These are phyloP conservation scores for Ilex aquifolium DNA, from an alignment of 257 asterid species.

Conservation along the genomic window DNA sequence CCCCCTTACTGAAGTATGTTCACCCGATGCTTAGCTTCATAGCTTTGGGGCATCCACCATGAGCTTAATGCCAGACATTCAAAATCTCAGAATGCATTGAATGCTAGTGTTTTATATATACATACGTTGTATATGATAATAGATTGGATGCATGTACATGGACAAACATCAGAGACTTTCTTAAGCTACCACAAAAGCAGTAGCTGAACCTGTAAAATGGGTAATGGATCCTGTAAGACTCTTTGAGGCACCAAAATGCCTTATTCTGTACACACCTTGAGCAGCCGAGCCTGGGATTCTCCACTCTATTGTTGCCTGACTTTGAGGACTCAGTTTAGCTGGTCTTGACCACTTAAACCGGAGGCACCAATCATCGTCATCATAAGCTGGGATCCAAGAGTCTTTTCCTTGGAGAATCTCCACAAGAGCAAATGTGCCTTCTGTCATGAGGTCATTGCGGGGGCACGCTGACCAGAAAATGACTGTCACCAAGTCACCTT, in stretches of 20 bases:
- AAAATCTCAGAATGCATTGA: no score
- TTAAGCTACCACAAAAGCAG: constrained; percentile 77
- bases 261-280: constrained; percentile 75
- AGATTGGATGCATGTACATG: not conserved
- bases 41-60: no score
- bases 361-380: constrained; percentile 83
- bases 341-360: constrained; percentile 94
- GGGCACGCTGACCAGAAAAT: constrained; percentile 90
- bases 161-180: not conserved
- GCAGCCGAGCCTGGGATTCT: constrained; percentile 61
- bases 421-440: constrained; percentile 92
- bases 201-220: constrained; percentile 85
- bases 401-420: constrained; percentile 66
- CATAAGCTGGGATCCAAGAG: constrained; percentile 75
- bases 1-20: no score
- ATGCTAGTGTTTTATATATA: no score
- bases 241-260: constrained; percentile 94
- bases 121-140: not conserved
- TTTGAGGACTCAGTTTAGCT: constrained; percentile 58
- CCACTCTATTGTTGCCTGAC: constrained; percentile 78
- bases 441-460: constrained; percentile 92
- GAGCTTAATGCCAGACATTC: no score
- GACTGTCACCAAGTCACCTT: constrained; percentile 65
- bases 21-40: no score
- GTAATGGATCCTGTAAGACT: constrained; percentile 52